Evolutionary conservation across 139 green algal genomes (phyloP), one percentile per base, ranked within the genome.

Genomic region (Trebouxia sp.): DNA sequence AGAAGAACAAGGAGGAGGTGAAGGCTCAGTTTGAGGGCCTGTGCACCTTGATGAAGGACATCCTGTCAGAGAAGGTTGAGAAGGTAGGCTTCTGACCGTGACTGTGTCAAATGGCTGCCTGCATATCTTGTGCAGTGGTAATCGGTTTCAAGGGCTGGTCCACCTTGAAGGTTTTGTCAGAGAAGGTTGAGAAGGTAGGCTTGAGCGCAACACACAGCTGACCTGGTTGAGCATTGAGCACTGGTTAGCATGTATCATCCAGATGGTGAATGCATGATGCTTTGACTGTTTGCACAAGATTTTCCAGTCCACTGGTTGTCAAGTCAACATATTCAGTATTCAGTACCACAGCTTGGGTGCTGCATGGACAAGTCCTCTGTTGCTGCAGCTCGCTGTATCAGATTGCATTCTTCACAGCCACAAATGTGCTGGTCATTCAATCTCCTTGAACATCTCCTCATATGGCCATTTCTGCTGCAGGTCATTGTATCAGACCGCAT

Each of bases 141-240:
- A n/a, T n/a, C n/a, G n/a, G n/a, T n/a, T 98, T 98, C 76, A 96
- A 99, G 91, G 82, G 91, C 28, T 90, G 99, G 35, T 99, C 95
- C 93, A 85, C 88, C 43, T 76, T 97, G 35, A 95, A 98, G 83
- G 98, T 99, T 80, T 89, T 99, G 51, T 95, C 94, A 32, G 97
- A 99, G 91, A 95, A 95, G 87, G 94, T 99, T 43, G 90, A 94
- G 86, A 94, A 94, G 87, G 89, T 85, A 48, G 24, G 48, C 7
- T 41, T 28, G n/a, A n/a, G n/a, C n/a, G n/a, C n/a, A 41, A 15
- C 50, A 41, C 37, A 10, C 17, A 70, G n/a, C n/a, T n/a, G n/a
- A n/a, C n/a, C n/a, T n/a, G n/a, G n/a, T n/a, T n/a, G n/a, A n/a
- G n/a, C n/a, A n/a, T n/a, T n/a, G n/a, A n/a, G n/a, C n/a, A n/a